Percentiles rank a stretch among this genome's conserved stretches.
Evolutionary conservation across 768 basidiomycete species (phyloP).

Genomic region (Myochromella boudieri): DNA sequence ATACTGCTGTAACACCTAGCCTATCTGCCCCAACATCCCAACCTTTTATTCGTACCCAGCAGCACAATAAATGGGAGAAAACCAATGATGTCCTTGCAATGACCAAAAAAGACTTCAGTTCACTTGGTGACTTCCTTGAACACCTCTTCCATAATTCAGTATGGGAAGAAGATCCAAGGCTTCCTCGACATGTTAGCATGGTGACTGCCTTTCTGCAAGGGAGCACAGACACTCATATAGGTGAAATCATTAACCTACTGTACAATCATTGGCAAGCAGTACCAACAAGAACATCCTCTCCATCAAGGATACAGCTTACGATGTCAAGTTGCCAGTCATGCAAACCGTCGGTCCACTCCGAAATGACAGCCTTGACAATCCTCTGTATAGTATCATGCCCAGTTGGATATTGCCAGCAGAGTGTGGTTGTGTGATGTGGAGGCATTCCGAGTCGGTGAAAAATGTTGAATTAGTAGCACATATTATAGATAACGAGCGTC

Average conservation of each 20-base stretch:
- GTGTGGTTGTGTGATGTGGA: background rate
- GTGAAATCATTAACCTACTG: constrained; percentile 15
- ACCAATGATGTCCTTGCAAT: background rate
- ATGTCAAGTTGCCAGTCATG: constrained; percentile 12
- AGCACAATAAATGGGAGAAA: constrained; percentile 3
- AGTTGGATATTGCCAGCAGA: constrained; percentile 11
- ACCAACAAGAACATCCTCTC: constrained; percentile 10
- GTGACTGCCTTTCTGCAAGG: constrained; percentile 16
- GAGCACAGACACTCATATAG: constrained; percentile 13
- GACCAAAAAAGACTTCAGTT: constrained; percentile 3
- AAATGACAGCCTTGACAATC: constrained; percentile 16
- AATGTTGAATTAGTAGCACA: too few relatives aligned
- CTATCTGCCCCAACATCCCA: too few relatives aligned
- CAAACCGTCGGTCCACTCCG: constrained; percentile 17
- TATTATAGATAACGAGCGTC: too few relatives aligned
- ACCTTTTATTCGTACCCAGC: background rate
- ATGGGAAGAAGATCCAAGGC: background rate
- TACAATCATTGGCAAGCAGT: constrained; percentile 14
- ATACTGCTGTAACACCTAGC: too few relatives aligned
- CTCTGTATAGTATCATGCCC: constrained; percentile 12
- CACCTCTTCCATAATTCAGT: background rate
- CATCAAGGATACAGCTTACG: constrained; percentile 14
- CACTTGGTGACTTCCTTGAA: background rate
- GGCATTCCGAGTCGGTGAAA: too few relatives aligned
- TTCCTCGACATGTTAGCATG: constrained; percentile 1